Base-by-base conservation (phyloP, 2,329 filamentous ascomycete species). In the Aspergillus pseudotamarii region DNA sequence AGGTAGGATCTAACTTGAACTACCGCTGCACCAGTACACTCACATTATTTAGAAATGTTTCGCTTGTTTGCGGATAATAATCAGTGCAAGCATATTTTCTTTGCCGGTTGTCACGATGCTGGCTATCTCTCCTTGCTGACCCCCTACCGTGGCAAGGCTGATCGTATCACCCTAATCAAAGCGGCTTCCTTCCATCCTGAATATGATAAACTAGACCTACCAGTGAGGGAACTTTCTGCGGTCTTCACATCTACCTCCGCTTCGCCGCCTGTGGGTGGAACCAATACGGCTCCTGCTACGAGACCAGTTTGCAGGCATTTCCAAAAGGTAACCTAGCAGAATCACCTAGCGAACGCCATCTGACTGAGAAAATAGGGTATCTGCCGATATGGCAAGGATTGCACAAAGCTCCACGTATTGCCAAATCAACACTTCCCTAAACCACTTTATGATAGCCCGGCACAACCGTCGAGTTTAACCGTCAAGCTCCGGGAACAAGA, bases 31-130 rank as follows among this genome's bases (percentile, higher is more conserved):
- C 12, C 9, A 14, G n/a, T 41, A n/a, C 10, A 41, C 63, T 66
- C 11, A 61, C 55, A 1, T 4, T 38, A 72, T 50, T 63, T 76
- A 77, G 75, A 76, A 67, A 73, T 73, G 64, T 76, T 78, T 59
- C 73, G 71, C 3, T 77, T 88, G 1, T 88, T 86, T 64, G 82
- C 81, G 38, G 83, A 88, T 53, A 86, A 86, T 67, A 76, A 81
- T 4, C 85, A 88, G 69, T 90, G 88, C 77, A 86, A 85, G 67
- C 87, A 89, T 71, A 87, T 90, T 41, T 86, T 85, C 69, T 86
- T 88, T 62, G 88, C 86, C 6, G 86, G 83, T 45, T 89, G 87
- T 68, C 86, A 89, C 67, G 85, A 89, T 67, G 79, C 79, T 28
- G 83, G 84, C 57, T 88, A 89, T 70, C 75, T 88, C 53, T 82